phyloP scores from a whole-genome alignment of 768 basidiomycete genomes.

The Clavaria fumosa region DNA sequence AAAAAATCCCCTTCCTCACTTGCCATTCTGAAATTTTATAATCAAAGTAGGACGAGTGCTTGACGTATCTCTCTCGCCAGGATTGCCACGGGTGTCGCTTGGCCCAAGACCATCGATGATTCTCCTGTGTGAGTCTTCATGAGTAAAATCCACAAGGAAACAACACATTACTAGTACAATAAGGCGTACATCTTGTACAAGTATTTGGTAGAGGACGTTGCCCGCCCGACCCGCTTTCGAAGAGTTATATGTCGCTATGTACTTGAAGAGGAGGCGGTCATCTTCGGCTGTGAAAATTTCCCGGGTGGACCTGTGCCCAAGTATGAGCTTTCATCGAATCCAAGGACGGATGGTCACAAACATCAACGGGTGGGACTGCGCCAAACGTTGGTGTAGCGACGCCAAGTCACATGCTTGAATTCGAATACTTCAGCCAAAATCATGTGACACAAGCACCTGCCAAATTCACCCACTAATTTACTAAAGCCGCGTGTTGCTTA shows the following conservation, averaged over 20 bases:
- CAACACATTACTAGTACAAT: not conserved
- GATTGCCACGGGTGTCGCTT: constrained; percentile 38
- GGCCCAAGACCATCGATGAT: constrained; percentile 41
- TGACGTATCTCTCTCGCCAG: constrained; percentile 48
- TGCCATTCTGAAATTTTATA: constrained; percentile 26
- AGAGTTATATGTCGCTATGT: constrained; percentile 35
- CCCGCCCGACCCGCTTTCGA: constrained; percentile 28
- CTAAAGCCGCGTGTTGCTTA: no score
- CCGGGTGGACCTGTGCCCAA: no score
- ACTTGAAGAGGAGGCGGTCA: constrained; percentile 28
- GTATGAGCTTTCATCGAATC: no score
- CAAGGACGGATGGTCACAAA: no score
- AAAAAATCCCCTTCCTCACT: constrained; percentile 14
- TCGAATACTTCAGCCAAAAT: no score
- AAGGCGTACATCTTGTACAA: constrained; percentile 31
- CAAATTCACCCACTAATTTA: no score
- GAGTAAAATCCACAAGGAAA: constrained; percentile 3
- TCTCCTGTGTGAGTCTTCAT: constrained; percentile 17
- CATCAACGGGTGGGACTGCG: no score
- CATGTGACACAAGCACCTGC: no score
- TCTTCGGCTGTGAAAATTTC: constrained; percentile 24
- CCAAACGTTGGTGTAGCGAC: no score
- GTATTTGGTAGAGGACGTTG: constrained; percentile 24
- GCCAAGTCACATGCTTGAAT: no score
- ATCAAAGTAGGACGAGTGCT: constrained; percentile 28